Evolutionary conservation across 768 basidiomycete species (phyloP), one percentile per base, ranked within the genome.

Genomic region (Pleurotus ostreatus): DNA sequence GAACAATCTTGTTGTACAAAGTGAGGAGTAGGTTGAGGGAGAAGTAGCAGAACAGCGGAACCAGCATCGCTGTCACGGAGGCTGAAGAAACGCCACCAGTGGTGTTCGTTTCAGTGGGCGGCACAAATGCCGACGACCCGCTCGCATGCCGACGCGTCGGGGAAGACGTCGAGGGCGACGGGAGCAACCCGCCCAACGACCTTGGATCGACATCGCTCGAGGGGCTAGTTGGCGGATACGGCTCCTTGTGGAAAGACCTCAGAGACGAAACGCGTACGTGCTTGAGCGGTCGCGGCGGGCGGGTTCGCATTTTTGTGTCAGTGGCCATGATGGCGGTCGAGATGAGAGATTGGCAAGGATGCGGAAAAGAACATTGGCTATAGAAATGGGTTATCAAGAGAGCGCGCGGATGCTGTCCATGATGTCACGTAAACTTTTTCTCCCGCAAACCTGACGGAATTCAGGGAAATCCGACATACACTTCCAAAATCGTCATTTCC

Each of bases 1-100:
- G 84, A 15, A 98, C 86, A 38, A 83, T 79, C 71, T 99, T 99
- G 81, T 99, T 99, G 72, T 92, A 97, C 44, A 99, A 75, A 6
- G 96, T 98, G 60, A 99, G 82, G 9, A 83, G 81, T 25, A 98
- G 85, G 71, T 98, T 98, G 79, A 95, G 89, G 58, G 74, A 69
- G 66, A 99, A 98, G 74, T 97, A 98, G 59, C 92, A 75, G 3
- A 69, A 62, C 15, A 98, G 80, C 92, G 49, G 51, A 15, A 53
- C 51, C 92, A 94, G 53, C 15, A 53, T 38, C 18, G 38, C 77
- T 74, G 1, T 70, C 61, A 20, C 71, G 65, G 3, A 71, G 73
- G 16, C 60, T 16, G 46, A 18, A 22, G 60, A 22, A n/a, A 49
- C 16, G 52, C 7, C 18, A 44, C 22, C 11, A 30, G 26, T n/a